A percentile compares a stretch with the other conserved stretches of the same genome.
Evolutionary conservation across 2,329 filamentous ascomycete species (phyloP).

Genomic region (Fusarium subglutinans): DNA sequence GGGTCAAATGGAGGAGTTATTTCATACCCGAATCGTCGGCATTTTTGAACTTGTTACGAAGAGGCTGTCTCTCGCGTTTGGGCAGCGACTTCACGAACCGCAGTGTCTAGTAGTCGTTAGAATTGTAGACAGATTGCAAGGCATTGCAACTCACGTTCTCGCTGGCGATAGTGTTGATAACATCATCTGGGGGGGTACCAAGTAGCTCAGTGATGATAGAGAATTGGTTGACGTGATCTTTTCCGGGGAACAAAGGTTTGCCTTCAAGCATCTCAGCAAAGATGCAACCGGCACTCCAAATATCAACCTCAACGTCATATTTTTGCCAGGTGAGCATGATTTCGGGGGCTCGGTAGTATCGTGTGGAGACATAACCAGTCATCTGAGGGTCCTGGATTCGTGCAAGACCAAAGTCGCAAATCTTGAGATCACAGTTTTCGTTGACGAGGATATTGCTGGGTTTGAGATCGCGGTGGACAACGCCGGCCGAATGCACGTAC

Average conservation of each 20-base stretch:
- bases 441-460: slow-evolving; percentile 99
- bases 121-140: neutral
- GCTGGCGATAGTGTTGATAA: slow-evolving; percentile 97
- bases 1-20: neutral
- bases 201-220: slow-evolving; percentile 98
- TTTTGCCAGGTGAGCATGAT: slow-evolving; percentile 99
- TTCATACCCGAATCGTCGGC: slow-evolving; percentile 82
- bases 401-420: slow-evolving; percentile 97
- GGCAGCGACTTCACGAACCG: slow-evolving; percentile 97
- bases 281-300: slow-evolving; percentile 99
- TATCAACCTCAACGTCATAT: slow-evolving; percentile 98
- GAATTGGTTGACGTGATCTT: slow-evolving; percentile 99
- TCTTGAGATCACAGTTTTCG: slow-evolving; percentile 99
- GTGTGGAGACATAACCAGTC: slow-evolving; percentile 98
- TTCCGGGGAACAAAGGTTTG: slow-evolving; percentile 97
- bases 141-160: slow-evolving; percentile 79
- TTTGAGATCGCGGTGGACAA: slow-evolving; percentile 97
- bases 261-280: slow-evolving; percentile 99
- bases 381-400: slow-evolving; percentile 99
- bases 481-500: slow-evolving; percentile 98
- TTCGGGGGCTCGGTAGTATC: slow-evolving; percentile 98
- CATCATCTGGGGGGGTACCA: slow-evolving; percentile 95
- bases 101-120: slow-evolving; percentile 71
- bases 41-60: slow-evolving; percentile 92
- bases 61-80: slow-evolving; percentile 88